Conservation (phyloP, 805 yeast genomes). For the Suhomyces xylopsoci region DNA sequence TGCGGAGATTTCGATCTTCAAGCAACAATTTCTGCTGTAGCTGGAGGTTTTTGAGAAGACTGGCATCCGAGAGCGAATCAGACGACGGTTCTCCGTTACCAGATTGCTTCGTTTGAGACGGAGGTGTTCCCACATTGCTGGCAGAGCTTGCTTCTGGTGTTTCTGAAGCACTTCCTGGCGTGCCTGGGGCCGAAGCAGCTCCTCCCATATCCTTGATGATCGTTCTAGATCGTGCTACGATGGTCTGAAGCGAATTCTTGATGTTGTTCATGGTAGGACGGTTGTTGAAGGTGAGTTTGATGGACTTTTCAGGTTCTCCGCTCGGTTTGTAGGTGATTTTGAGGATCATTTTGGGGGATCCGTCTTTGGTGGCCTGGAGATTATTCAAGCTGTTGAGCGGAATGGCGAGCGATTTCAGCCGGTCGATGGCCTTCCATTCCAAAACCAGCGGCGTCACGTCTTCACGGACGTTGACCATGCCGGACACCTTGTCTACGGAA, state of each 20-base stretch:
- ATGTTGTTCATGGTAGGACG: constrained; percentile 74
- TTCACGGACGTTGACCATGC: constrained; percentile 40
- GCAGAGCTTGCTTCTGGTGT: constrained; percentile 2
- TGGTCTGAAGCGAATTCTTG: constrained; percentile 63
- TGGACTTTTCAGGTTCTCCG: constrained; percentile 26
- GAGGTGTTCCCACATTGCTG: too few species aligned
- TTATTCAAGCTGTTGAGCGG: constrained; percentile 37
- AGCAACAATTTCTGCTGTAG: constrained; percentile 76
- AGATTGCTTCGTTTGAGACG: too few species aligned
- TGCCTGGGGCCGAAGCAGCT: constrained; percentile 2
- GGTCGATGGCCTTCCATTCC: constrained; percentile 45
- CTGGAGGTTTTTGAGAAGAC: constrained; percentile 64
- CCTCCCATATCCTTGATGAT: constrained; percentile 36
- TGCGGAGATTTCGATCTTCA: constrained; percentile 65
- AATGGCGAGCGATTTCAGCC: constrained; percentile 28
- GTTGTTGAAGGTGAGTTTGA: constrained; percentile 61
- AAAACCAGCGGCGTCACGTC: constrained; percentile 40
- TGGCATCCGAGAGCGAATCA: constrained; percentile 35
- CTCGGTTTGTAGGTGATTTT: constrained; percentile 48
- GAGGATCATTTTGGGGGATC: constrained; percentile 64
- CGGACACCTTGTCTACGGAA: constrained; percentile 38
- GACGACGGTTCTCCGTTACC: constrained; percentile 1
- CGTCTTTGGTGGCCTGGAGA: constrained; percentile 68
- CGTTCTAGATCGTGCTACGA: constrained; percentile 63
- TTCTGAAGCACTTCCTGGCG: background rate